Evolutionary conservation across 1,284 basidiomycete species (phyloP).

Genomic region (Microbotryum violaceum): DNA sequence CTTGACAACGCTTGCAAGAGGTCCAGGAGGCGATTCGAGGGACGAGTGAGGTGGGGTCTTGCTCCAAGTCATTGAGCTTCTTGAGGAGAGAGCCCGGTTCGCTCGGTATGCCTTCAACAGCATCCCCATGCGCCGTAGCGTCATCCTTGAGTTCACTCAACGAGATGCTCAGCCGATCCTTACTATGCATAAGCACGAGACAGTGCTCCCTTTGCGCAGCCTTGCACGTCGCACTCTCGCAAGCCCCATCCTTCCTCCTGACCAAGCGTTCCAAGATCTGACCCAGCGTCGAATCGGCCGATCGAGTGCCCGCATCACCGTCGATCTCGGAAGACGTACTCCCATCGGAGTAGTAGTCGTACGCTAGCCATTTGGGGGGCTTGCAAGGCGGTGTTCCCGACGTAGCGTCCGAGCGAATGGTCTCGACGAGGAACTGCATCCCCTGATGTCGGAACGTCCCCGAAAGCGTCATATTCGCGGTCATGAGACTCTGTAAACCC

Average conservation of each 20-base stretch:
- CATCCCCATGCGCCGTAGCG: neutral
- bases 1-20: constrained; percentile 10
- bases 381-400: constrained; percentile 5
- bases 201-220: constrained; percentile 3
- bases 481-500: constrained; percentile 15
- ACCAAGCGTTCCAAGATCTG: constrained; percentile 15
- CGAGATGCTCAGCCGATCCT: constrained; percentile 11
- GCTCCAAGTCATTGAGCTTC: neutral
- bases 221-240: constrained; percentile 5
- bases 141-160: neutral
- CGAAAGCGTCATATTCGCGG: constrained; percentile 22
- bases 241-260: neutral
- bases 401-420: neutral
- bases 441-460: constrained; percentile 24
- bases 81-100: neutral
- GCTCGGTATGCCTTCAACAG: no score
- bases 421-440: constrained; percentile 28
- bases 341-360: constrained; percentile 6
- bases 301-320: no score
- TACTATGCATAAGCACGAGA: constrained; percentile 11
- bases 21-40: constrained; percentile 4
- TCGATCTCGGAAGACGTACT: no score
- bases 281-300: constrained; percentile 9
- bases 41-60: neutral
- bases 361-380: constrained; percentile 11